These are phyloP conservation scores for Caryopteris hybrid DNA, from an alignment of 305 asterid species.

Conservation along the genomic window DNA sequence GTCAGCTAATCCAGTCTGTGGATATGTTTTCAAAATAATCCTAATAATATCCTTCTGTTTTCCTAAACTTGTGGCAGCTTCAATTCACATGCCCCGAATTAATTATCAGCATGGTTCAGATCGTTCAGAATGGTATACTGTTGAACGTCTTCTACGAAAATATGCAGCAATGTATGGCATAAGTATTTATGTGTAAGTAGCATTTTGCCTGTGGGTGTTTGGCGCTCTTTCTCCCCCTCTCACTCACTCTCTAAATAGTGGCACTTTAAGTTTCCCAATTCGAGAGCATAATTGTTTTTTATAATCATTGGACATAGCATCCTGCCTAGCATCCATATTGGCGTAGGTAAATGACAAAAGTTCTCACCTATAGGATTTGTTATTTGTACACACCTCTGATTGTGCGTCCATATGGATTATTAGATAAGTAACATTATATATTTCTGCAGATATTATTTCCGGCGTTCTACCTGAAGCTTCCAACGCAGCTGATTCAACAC, in stretches of 20 bases:
- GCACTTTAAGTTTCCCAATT: not conserved
- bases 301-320: not conserved
- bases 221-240: not conserved
- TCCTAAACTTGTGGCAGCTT: constrained; percentile 39
- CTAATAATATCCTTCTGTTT: not conserved
- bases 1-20: not conserved
- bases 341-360: not conserved
- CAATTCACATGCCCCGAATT: constrained; percentile 93
- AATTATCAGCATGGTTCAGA: constrained; percentile 72
- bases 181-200: constrained; percentile 68
- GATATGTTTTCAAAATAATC: not conserved
- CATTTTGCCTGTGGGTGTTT: constrained; percentile 13
- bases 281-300: not conserved
- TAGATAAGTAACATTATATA: not conserved
- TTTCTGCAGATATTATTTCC: constrained; percentile 56
- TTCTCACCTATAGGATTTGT: not conserved
- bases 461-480: constrained; percentile 33
- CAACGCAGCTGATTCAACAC: not conserved
- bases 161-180: constrained; percentile 66
- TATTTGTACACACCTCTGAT: not conserved
- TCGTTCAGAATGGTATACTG: constrained; percentile 88
- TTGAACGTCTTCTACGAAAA: constrained; percentile 79
- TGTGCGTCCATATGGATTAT: constrained; percentile 6
- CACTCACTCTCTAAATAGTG: not conserved
- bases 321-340: not conserved